Percentiles rank a stretch among this genome's conserved stretches.
Conservation (phyloP, 2,329 filamentous ascomycete species). For the Sclerotinia minor region DNA sequence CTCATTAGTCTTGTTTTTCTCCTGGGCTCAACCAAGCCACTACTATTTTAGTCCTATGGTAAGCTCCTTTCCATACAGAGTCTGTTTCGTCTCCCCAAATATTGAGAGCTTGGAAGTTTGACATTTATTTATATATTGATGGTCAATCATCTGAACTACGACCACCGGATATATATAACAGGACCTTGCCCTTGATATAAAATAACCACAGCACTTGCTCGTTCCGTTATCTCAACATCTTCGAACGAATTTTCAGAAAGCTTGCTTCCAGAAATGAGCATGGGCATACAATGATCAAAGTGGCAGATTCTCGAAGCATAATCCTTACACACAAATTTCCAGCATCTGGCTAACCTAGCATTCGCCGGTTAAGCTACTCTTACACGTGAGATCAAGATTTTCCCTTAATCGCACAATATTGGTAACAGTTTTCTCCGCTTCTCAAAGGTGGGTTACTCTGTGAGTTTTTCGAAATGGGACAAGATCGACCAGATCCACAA, state of each 20-base stretch:
- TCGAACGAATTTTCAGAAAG: not conserved
- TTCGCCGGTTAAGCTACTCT: not conserved
- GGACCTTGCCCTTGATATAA: constrained; percentile 8
- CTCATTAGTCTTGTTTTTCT: not conserved
- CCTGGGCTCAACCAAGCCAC: not conserved
- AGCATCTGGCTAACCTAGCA: not conserved
- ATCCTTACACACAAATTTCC: not conserved
- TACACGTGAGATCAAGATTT: not conserved
- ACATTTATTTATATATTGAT: not conserved
- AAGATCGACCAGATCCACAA: constrained; percentile 14
- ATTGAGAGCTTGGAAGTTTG: not conserved
- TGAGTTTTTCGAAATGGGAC: constrained; percentile 2
- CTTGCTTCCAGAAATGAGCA: constrained; percentile 5
- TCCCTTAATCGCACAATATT: not conserved
- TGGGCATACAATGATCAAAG: not conserved
- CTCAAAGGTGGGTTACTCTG: not conserved
- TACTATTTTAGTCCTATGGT: not conserved
- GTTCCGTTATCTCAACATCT: not conserved
- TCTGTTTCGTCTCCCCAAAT: not conserved
- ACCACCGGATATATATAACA: not conserved
- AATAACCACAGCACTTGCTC: not conserved
- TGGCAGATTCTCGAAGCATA: not conserved
- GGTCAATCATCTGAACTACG: not conserved
- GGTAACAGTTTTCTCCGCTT: not conserved
- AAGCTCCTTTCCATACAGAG: not conserved